A percentile compares a stretch with the other conserved stretches of the same genome.
Conservation (phyloP, 2,329 filamentous ascomycete genomes). For the Hawksworthiomyces lignivorus region DNA sequence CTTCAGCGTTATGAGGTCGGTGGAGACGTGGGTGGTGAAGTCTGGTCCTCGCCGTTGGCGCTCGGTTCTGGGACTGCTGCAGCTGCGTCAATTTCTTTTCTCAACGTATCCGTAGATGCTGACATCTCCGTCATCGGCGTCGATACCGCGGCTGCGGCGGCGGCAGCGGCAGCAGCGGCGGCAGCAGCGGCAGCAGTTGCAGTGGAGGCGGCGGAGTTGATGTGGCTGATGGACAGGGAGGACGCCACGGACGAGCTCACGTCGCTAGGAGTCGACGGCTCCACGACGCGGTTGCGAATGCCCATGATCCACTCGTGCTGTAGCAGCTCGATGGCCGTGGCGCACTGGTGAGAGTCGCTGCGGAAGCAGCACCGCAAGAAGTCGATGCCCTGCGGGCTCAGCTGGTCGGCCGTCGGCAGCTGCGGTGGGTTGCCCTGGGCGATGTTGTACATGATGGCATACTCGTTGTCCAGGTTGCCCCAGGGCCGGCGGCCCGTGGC, state of each 20-base stretch:
- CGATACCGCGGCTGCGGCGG: not conserved
- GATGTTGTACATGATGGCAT: constrained; percentile 99
- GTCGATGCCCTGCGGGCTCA: constrained; percentile 77
- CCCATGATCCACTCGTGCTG: constrained; percentile 86
- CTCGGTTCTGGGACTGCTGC: no score
- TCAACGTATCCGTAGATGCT: not conserved
- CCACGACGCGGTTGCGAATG: constrained; percentile 57
- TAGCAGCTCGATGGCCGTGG: constrained; percentile 78
- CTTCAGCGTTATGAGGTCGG: no score
- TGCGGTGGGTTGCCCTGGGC: constrained; percentile 91
- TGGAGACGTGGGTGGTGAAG: no score
- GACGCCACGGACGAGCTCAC: constrained; percentile 32
- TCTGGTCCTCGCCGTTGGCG: no score
- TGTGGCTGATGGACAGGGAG: constrained; percentile 4
- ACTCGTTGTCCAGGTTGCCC: constrained; percentile 96
- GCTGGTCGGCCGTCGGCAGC: constrained; percentile 72
- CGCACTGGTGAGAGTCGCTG: constrained; percentile 69
- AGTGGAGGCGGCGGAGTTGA: constrained; percentile 16
- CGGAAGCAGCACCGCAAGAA: constrained; percentile 84
- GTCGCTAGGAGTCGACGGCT: constrained; percentile 56
- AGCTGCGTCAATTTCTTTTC: no score
- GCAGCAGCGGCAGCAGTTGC: not conserved
- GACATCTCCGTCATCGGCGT: not conserved
- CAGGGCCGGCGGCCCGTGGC: constrained; percentile 88
- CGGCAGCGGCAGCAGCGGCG: not conserved